Base-by-base conservation (phyloP, 192 early-diverging fungal genomes). In the Podila horticola region DNA sequence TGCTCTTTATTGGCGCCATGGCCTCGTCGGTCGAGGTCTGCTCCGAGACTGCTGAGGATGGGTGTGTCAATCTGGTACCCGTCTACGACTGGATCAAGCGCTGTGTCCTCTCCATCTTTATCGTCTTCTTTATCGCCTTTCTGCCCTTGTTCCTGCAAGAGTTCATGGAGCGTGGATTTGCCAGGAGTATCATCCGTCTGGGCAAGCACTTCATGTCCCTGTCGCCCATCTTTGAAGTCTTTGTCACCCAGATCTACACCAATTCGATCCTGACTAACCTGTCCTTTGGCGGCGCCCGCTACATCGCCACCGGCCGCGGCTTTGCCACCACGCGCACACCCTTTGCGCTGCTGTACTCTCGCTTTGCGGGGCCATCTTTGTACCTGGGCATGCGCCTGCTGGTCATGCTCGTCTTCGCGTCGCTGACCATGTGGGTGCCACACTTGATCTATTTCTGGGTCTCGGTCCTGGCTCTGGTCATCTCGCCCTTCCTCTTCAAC, bases 401-500 rank as follows among this genome's bases (percentile, higher is more conserved):
- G 65, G 62, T 93, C 41, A 88, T 94, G 82, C 88, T 96, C 67
- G 70, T 91, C 48, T 95, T 93, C 85, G 89, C 91, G 29, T 90
- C 93, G 8, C 79, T 94, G 36, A 88, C 91, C 5, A 90, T 93
- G 76, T 91, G 92, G 90, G 82, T 90, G 58, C 89, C 89, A 59
- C 92, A 93, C 24, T 67, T 95, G 69, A 76, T 91, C 49, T 96
- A 94, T 81, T 93, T 96, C 65, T 95, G 94, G 94, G 88, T 95
- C 29, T 93, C 91, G 29, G 92, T 92, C 50, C 73, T 92, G 31
- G 92, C 94, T 10, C 75, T 96, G 49, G 79, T 91, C 58, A 85
- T 96, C 57, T 92, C 95, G 58, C 94, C 95, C 3, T 96, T 95
- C 75, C 62, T 96, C 48, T 96, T 94, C 82, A 96, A 96, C 66